Conservation (phyloP, 306 rosid genomes). For the Cyclanthera cordifolia region DNA sequence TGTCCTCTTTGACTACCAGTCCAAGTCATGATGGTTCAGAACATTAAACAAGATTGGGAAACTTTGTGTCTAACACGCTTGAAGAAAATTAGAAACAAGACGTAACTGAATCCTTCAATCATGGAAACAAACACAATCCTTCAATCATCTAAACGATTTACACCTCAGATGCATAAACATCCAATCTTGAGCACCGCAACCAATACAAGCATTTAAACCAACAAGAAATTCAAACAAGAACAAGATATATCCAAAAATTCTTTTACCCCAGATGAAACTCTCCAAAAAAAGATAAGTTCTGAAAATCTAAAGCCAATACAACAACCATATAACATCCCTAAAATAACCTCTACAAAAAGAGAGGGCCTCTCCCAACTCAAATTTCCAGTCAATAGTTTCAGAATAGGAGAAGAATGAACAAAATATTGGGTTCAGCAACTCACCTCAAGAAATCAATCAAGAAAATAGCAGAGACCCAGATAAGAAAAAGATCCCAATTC, state of each 20-base stretch:
- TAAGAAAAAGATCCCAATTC: conserved; percentile 32
- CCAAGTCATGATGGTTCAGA: too few relatives aligned
- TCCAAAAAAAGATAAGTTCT: neutral
- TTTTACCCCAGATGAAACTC: neutral
- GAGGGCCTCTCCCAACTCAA: neutral
- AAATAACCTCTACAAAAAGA: too few relatives aligned
- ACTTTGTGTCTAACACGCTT: neutral
- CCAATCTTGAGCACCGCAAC: neutral
- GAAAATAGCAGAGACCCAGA: conserved; percentile 33
- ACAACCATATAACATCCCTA: too few relatives aligned
- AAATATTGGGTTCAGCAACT: conserved; percentile 27
- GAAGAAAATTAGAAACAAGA: too few relatives aligned
- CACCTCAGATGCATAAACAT: too few relatives aligned
- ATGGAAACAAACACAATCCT: neutral
- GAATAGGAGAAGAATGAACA: conserved; percentile 24
- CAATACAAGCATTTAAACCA: conserved; percentile 4
- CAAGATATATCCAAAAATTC: neutral
- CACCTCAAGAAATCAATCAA: conserved; percentile 31
- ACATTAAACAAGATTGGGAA: neutral
- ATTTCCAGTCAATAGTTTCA: conserved; percentile 13
- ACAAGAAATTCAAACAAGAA: neutral
- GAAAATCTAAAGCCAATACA: neutral
- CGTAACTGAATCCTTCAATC: neutral
- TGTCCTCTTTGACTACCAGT: too few relatives aligned
- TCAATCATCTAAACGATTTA: too few relatives aligned